Evolutionary conservation across 768 basidiomycete species (phyloP), one percentile per base, ranked within the genome.

Genomic region (Rhizopogon vinicolor): DNA sequence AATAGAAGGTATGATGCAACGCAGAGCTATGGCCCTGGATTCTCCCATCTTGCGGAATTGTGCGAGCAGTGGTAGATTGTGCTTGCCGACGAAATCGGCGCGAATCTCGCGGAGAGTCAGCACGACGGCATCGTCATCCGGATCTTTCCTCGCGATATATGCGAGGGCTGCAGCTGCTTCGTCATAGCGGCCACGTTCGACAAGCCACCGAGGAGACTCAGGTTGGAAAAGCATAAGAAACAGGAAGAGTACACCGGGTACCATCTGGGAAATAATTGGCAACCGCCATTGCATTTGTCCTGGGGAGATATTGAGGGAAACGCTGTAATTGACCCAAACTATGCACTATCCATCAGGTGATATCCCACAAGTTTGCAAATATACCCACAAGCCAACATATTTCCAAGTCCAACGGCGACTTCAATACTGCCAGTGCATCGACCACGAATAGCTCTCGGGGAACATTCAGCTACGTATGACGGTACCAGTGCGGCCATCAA

Each of bases 181-280:
- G 8, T 72, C 70, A 35, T 66, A 69, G 2, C 67, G 62, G 29
- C 67, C 68, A 19, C 62, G 66, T 57, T 74, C 71, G 7, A 71
- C 73, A 5, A 77, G 58, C 74, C 74, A 76, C 1, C 74, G 69
- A 12, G 76, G 75, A 1, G 76, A 76, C 60, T 77, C 75, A 1
- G 74, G 69, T 31, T 75, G 70, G 57, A 70, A 71, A 33, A 65
- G 54, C 73, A 76, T 74, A n/a, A 62, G 58, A 13, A 65, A 0
- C 16, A 72, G 60, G 51, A 77, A 70, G 18, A 78, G 56, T 9
- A 67, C 59, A 2, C 74, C 71, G 0, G 75, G 77, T n/a, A 78
- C 65, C n/a, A 73, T 55, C 56, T 75, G 75, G 25, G 67, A 56
- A 33, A 69, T 72, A 41, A 75, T 61, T 5, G 75, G 70, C 16